Evolutionary conservation across 805 yeast species (phyloP).

Genomic region (Yarrowia deformans): DNA sequence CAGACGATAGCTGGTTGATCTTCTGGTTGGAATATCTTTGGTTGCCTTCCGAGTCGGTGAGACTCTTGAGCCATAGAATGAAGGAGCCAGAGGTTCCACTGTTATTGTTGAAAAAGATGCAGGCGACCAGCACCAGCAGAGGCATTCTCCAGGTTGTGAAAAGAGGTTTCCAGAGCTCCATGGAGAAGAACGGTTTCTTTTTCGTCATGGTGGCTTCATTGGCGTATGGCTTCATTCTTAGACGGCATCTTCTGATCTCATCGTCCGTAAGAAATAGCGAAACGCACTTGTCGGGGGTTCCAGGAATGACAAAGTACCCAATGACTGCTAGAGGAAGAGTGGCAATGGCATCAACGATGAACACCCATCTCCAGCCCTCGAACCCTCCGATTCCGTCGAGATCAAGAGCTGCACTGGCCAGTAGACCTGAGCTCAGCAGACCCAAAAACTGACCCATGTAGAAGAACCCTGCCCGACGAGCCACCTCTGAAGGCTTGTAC

Average conservation of each 20-base stretch:
- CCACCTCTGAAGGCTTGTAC: slow-evolving; percentile 63
- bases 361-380: slow-evolving; percentile 77
- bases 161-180: slow-evolving; percentile 60
- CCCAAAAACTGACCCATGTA: slow-evolving; percentile 71
- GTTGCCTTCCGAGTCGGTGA: slow-evolving; percentile 42
- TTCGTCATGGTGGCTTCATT: slow-evolving; percentile 14
- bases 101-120: slow-evolving; percentile 64
- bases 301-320: slow-evolving; percentile 66
- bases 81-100: slow-evolving; percentile 65
- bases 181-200: slow-evolving; percentile 50
- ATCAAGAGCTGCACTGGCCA: slow-evolving; percentile 63
- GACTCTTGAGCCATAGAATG: slow-evolving; percentile 66
- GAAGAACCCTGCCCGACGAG: slow-evolving; percentile 67
- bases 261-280: slow-evolving; percentile 63
- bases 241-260: slow-evolving; percentile 62
- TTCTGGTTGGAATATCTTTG: slow-evolving; percentile 55
- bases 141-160: slow-evolving; percentile 67
- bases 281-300: slow-evolving; percentile 66
- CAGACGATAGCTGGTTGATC: slow-evolving; percentile 59
- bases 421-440: slow-evolving; percentile 64
- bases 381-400: slow-evolving; percentile 62
- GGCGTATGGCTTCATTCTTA: slow-evolving; percentile 48
- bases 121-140: slow-evolving; percentile 61
- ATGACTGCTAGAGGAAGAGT: slow-evolving; percentile 64
- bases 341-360: slow-evolving; percentile 68